Evolutionary conservation across 805 yeast genomes (phyloP).

Genomic region (Scheffersomyces amazonensis): DNA sequence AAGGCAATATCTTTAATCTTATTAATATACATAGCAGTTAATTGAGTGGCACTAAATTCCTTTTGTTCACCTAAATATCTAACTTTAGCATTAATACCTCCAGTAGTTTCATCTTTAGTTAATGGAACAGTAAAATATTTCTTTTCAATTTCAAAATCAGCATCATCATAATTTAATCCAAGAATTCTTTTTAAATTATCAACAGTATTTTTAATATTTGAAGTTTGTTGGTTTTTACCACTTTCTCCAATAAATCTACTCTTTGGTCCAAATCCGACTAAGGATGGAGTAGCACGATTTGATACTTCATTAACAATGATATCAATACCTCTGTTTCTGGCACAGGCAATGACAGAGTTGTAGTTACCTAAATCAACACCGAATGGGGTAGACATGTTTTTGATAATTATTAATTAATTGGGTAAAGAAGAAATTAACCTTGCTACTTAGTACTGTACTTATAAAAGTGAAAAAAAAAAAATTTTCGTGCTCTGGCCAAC

Average conservation of each 20-base stretch:
- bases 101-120: conserved; percentile 59
- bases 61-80: conserved; percentile 75
- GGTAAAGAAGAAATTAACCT: too few species aligned
- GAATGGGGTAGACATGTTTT: conserved; percentile 82
- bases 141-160: conserved; percentile 74
- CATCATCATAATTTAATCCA: conserved; percentile 72
- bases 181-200: conserved; percentile 91
- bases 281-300: conserved; percentile 89
- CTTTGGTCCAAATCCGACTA: conserved; percentile 88
- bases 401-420: background rate
- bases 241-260: conserved; percentile 92
- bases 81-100: conserved; percentile 81
- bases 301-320: conserved; percentile 98
- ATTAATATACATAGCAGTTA: conserved; percentile 92
- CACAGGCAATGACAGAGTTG: conserved; percentile 91
- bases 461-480: background rate
- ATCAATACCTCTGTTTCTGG: conserved; percentile 98
- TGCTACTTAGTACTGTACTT: too few species aligned
- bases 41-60: conserved; percentile 83
- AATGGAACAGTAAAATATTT: conserved; percentile 72
- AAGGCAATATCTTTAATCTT: conserved; percentile 79
- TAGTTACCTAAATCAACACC: conserved; percentile 98
- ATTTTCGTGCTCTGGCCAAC: background rate
- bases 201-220: conserved; percentile 94
- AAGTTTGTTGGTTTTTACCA: conserved; percentile 94